phyloP scores from a whole-genome alignment of 2,329 filamentous ascomycete genomes.

The Nectriaceae sp. region DNA sequence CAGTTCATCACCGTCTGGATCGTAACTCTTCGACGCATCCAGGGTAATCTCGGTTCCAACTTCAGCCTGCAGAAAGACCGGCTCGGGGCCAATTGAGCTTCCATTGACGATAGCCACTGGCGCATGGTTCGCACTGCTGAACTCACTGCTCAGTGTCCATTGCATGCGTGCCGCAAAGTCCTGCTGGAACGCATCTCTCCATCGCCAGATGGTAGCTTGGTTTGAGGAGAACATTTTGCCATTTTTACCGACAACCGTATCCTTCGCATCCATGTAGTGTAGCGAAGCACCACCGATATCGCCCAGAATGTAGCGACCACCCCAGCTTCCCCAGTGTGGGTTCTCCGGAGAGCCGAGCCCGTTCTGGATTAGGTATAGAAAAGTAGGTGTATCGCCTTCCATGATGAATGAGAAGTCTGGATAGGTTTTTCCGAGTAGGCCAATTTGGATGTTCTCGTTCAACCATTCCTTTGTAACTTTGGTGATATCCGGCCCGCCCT shows the following conservation, averaged over 20 bases:
- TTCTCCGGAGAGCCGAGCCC: conserved; percentile 43
- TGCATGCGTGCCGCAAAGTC: conserved; percentile 46
- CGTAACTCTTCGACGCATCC: conserved; percentile 47
- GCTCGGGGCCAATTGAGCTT: conserved; percentile 36
- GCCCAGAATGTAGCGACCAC: conserved; percentile 44
- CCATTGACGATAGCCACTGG: conserved; percentile 46
- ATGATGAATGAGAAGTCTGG: conserved; percentile 50
- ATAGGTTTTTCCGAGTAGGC: conserved; percentile 43
- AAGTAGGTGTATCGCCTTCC: conserved; percentile 53
- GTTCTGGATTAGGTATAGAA: conserved; percentile 42
- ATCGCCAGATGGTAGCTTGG: conserved; percentile 45
- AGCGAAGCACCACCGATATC: conserved; percentile 26
- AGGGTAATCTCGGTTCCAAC: conserved; percentile 41
- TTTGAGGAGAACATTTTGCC: conserved; percentile 26
- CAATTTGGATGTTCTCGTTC: conserved; percentile 52
- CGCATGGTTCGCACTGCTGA: conserved; percentile 45
- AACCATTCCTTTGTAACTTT: conserved; percentile 53
- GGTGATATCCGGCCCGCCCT: conserved; percentile 41
- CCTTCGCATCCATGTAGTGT: conserved; percentile 32
- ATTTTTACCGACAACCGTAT: conserved; percentile 28
- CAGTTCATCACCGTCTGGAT: conserved; percentile 46
- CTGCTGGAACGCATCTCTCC: conserved; percentile 42
- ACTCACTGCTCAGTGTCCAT: conserved; percentile 35
- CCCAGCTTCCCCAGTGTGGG: conserved; percentile 51
- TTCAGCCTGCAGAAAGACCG: conserved; percentile 40